phyloP scores from a whole-genome alignment of 2,329 filamentous ascomycete genomes.

The Cucurbitaria berberidis region DNA sequence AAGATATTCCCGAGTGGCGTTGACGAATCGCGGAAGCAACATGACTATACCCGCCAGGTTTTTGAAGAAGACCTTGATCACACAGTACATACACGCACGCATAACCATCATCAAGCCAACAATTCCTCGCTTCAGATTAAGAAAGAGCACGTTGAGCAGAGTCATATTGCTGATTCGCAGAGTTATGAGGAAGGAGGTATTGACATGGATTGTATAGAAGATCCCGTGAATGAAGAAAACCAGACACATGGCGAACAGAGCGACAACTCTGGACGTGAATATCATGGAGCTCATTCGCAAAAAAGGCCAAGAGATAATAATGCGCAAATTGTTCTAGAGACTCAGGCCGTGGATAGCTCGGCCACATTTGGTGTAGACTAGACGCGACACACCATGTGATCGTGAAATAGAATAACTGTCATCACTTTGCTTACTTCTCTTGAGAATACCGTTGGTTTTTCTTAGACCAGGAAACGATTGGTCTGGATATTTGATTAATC shows the following conservation, averaged over 20 bases:
- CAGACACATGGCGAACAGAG: conserved; percentile 25
- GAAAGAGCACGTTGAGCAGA: conserved; percentile 26
- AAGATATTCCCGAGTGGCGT: conserved; percentile 48
- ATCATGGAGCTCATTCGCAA: background rate
- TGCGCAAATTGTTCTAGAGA: conserved; percentile 1
- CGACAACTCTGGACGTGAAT: conserved; percentile 15
- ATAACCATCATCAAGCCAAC: conserved; percentile 14
- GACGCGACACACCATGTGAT: too few species aligned
- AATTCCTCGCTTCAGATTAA: conserved; percentile 26
- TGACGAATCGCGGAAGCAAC: conserved; percentile 38
- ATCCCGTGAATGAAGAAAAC: conserved; percentile 27
- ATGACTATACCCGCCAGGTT: conserved; percentile 42
- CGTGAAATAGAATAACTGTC: too few species aligned
- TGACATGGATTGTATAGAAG: conserved; percentile 32
- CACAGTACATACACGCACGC: conserved; percentile 28
- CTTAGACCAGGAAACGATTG: too few species aligned
- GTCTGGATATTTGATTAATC: too few species aligned
- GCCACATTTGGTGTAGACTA: background rate
- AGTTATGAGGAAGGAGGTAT: conserved; percentile 21
- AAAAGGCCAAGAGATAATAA: background rate
- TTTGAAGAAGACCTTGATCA: conserved; percentile 40
- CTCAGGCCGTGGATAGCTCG: conserved; percentile 1
- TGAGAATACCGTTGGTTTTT: too few species aligned
- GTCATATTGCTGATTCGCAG: conserved; percentile 17
- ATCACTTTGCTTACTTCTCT: too few species aligned